Base-by-base conservation (phyloP, 208 protist genomes). In the Blastocrithidia nonstop region DNA sequence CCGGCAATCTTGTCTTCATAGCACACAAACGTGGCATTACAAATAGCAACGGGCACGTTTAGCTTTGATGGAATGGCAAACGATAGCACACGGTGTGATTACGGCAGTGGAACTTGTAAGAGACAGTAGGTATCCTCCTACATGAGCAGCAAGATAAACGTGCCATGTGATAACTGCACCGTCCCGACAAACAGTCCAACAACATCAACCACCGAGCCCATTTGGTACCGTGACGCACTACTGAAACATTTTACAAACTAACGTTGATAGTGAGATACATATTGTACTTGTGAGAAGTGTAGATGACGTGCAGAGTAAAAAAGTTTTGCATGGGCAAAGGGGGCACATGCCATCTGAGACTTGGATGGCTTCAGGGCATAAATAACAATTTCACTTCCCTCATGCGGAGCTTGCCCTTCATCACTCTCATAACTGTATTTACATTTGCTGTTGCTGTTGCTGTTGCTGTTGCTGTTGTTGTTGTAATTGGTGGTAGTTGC, bases 281-380 rank as follows among this genome's bases (percentile, higher is more conserved):
- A 24, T 42, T n/a, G n/a, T n/a, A n/a, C 8, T 22, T 0, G 28
- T 21, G 52, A 54, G 37, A 69, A 89, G 21, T 74, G 66, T 23
- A 85, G 40, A 26, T 52, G 50, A 6, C 63, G 61, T 6, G 70
- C 50, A 3, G 66, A 54, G 52, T 79, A 78, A 29, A 89, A 73
- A 0, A 81, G 53, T 41, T 83, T 89, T 7, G 80, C 59, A 13
- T 55, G 45, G 5, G 58, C 20, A 44, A 89, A 89, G 1, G 80
- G 76, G 4, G 69, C 61, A 4, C 66, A 57, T 6, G 67, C 65
- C 31, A 31, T 73, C 50, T 54, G 43, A 13, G 54, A 57, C 20
- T 69, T 62, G 27, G 75, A 56, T 2, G 80, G 80, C n/a, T 66
- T 80, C 7, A 89, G 25, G 0, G 66, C 74, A 44, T 77, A 89